Conservation (phyloP, 164 flowering plant genomes). For the Echeveria elegans region DNA sequence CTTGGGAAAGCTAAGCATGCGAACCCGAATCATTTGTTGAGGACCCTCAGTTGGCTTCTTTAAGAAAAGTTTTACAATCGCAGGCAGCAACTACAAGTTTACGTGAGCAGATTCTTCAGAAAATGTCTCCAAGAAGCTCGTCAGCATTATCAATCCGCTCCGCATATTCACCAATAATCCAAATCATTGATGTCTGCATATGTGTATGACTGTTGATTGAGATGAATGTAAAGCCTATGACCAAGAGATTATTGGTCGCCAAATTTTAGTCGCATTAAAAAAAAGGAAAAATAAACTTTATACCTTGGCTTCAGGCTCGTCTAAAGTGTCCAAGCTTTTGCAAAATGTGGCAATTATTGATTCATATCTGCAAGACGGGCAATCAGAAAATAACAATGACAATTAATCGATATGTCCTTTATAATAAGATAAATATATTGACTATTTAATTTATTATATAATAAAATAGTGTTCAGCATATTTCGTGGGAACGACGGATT, state of each 20-base stretch:
- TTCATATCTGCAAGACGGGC: no score
- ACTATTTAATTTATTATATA: no score
- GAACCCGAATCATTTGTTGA: constrained; percentile 99
- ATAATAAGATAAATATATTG: no score
- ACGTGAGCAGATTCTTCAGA: constrained; percentile 95
- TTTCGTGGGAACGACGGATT: no score
- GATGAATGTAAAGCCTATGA: no score
- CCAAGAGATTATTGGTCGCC: background rate
- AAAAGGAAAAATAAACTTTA: constrained; percentile 5
- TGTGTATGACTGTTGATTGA: background rate
- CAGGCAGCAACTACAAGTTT: constrained; percentile 89
- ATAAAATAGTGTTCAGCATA: no score
- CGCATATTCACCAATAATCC: constrained; percentile 99
- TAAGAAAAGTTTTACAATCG: constrained; percentile 92
- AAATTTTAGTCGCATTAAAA: background rate
- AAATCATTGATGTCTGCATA: constrained; percentile 86
- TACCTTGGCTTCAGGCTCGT: constrained; percentile 99
- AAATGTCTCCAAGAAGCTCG: constrained; percentile 96
- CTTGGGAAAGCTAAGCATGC: constrained; percentile 8
- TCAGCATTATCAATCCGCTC: constrained; percentile 99
- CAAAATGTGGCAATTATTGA: no score
- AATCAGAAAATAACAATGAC: background rate
- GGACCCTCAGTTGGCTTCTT: no score
- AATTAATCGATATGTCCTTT: no score
- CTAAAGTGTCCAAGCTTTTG: no score